phyloP scores from a whole-genome alignment of 208 protist species.

The Acanthamoeba castellanii region DNA sequence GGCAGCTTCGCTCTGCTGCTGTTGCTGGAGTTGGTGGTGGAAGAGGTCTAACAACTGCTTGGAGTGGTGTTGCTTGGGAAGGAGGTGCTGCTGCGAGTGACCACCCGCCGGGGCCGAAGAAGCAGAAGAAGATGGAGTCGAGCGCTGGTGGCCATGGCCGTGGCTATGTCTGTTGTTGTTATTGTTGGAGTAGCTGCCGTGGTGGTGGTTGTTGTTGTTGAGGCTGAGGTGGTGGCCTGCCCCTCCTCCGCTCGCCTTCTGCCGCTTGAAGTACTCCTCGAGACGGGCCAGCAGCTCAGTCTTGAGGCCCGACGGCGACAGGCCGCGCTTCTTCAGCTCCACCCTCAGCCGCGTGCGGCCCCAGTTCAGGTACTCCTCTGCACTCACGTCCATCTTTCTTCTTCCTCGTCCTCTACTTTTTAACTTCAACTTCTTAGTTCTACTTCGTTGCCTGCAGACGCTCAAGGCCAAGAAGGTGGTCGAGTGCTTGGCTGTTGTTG shows the following conservation, averaged over 20 bases:
- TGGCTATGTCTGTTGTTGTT: not conserved
- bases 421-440: not conserved
- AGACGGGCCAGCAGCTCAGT: slow-evolving; percentile 61
- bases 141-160: not conserved
- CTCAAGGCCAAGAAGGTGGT: not conserved
- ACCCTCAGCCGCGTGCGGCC: slow-evolving; percentile 55
- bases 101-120: not conserved
- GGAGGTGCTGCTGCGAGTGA: not conserved
- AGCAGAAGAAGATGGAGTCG: not conserved
- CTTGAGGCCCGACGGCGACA: slow-evolving; percentile 68
- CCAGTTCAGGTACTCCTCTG: slow-evolving; percentile 63
- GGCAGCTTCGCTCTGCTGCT: slow-evolving; percentile 1
- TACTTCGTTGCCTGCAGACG: no score
- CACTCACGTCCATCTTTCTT: slow-evolving; percentile 14
- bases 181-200: not conserved
- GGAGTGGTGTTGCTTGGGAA: slow-evolving; percentile 57
- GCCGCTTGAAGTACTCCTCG: slow-evolving; percentile 68
- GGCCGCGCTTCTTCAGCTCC: slow-evolving; percentile 40
- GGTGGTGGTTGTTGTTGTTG: slow-evolving; percentile 26
- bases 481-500: not conserved
- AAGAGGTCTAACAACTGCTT: slow-evolving; percentile 53
- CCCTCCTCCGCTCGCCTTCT: not conserved
- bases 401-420: not conserved
- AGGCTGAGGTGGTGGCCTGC: not conserved
- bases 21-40: slow-evolving; percentile 35